Evolutionary conservation across 495 filamentous ascomycete species (phyloP), one percentile per base, ranked within the genome.

Genomic region (Penicillium maclennaniae): DNA sequence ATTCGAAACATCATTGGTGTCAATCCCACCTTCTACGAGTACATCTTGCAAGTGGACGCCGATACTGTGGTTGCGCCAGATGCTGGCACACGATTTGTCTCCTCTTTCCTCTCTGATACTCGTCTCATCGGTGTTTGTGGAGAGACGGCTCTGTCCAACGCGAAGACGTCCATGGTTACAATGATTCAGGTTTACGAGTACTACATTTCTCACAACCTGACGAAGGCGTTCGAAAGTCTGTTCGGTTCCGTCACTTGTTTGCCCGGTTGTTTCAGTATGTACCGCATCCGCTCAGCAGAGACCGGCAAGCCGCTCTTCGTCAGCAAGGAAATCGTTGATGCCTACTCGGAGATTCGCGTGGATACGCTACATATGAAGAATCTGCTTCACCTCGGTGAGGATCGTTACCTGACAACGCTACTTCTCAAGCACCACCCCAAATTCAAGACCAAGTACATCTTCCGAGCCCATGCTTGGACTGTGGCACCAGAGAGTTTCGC

Each of bases 111-210:
- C 20, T 81, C 91, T 56, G 93, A 99, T 68, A 95, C 91, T 14
- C 85, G 90, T 42, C 79, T 97, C 19, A 90, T 96, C 63, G 93
- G 87, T 58, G 83, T 93, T 46, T 99, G 95, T 66, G 93, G 93
- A 62, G 93, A 99, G 70, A 99, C 93, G 0, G 86, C 87, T 9
- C 77, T 99, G 23, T 89, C 87, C 45, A 99, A 99, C 63, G 88
- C 91, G 45, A 95, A 96, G 69, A 80, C 87, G 15, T 96, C 92
- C 14, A 88, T 91, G 58, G 80, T 93, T 54, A 99, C 93, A 28
- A 97, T 97, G 92, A 97, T 99, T 55, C 93, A 98, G 70, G 93
- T 98, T 16, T 98, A 98, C 78, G 93, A 98, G 72, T 96, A 98
- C 79, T 98, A 92, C 74, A 98, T 98, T 55, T 97, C 95, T 48